Conservation (phyloP, 345 rosid species). For the Gossypium arboreum region DNA sequence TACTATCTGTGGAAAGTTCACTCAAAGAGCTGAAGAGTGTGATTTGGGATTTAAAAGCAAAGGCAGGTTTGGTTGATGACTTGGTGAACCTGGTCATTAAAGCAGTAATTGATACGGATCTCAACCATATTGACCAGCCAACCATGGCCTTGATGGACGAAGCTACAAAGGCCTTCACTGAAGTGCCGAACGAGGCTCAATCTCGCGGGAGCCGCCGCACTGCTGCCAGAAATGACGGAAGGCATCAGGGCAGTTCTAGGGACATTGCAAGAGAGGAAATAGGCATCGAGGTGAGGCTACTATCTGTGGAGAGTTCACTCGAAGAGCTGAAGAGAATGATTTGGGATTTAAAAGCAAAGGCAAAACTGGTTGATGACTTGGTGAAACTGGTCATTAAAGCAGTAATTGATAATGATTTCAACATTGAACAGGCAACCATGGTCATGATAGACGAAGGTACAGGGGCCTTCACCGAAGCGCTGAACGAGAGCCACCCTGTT, state of each 20-base stretch:
- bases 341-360: neutral
- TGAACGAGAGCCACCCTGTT: neutral
- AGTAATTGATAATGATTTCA: neutral
- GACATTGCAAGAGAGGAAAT: neutral
- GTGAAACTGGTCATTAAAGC: neutral
- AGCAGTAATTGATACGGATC: too few relatives aligned
- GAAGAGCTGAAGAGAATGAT: neutral
- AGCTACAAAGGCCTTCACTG: too few relatives aligned
- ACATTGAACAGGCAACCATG: neutral
- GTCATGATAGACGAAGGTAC: neutral
- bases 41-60: too few relatives aligned
- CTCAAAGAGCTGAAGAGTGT: too few relatives aligned
- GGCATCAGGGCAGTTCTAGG: too few relatives aligned
- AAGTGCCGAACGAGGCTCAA: too few relatives aligned
- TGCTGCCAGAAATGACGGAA: too few relatives aligned
- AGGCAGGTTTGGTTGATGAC: too few relatives aligned
- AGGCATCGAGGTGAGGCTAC: neutral
- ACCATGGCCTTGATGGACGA: too few relatives aligned
- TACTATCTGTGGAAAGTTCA: neutral
- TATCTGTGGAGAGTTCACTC: neutral
- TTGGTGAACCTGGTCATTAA: too few relatives aligned
- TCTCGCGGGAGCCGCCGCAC: too few relatives aligned
- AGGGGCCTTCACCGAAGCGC: neutral
- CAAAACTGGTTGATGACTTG: neutral
- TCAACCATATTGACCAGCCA: too few relatives aligned